Base-by-base conservation (phyloP, 2,329 filamentous ascomycete genomes). In the Grosmannia clavigera region DNA sequence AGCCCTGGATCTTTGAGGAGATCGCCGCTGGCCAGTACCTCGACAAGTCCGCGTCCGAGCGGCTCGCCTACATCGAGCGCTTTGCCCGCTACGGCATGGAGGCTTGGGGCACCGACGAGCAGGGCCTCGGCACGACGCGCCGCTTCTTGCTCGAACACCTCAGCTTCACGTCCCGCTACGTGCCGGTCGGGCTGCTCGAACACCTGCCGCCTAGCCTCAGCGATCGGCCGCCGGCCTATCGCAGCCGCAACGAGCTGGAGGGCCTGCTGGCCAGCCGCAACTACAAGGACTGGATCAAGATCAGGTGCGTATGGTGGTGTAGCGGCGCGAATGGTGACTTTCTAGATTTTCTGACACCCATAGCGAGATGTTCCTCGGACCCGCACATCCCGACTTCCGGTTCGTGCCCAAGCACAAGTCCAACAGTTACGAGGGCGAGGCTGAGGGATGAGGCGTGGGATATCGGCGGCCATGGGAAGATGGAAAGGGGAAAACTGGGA, bases 341-440 rank as follows among this genome's bases (percentile, higher is more conserved):
- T 22, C 22, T 22, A 22, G 22, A 22, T 22, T 22, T 22, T 22
- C 59, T 61, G 25, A 61, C 35, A 38, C 12, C 58, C 46, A 51
- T 63, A 96, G 92, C 72, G 94, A 99, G 71, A 97, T 99, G 91
- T 99, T 95, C 77, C 80, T 99, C 22, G 94, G 94, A 9, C 90
- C 90, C 54, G 88, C 90, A 7, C 90, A 95, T 66, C 85, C 88
- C 48, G 87, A 89, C 67, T 99, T 97, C 80, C 86, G 87, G 65
- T 99, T 97, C 75, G 85, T 92, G 75, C 94, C 94, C 3, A 99
- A 99, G 79, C 94, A 99, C 78, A 97, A 96, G 78, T 94, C 90
- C 55, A 95, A 95, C 70, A 83, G 86, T 58, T 96, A 96, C 70
- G 88, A 92, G 67, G 84, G 88, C 56, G 90, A 91, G 72, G 87